phyloP scores from a whole-genome alignment of 306 rosid species.

The Vachellia collinsii region DNA sequence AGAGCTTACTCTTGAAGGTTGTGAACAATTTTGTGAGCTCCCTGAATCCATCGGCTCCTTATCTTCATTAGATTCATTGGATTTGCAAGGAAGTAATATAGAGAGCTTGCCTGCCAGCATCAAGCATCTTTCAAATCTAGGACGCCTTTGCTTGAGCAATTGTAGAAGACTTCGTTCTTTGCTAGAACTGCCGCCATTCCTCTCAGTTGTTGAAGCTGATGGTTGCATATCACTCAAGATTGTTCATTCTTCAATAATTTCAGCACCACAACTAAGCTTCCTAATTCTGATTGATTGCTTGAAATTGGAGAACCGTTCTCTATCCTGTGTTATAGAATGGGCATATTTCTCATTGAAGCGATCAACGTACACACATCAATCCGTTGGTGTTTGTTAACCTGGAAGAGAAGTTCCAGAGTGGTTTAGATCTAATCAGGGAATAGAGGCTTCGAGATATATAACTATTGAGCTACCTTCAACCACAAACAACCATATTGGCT shows the following conservation, averaged over 20 bases:
- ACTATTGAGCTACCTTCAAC: background rate
- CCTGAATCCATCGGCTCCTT: background rate
- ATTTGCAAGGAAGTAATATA: background rate
- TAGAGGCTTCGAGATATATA: background rate
- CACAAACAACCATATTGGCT: background rate
- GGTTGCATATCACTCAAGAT: background rate
- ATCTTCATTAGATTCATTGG: background rate
- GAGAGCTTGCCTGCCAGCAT: background rate
- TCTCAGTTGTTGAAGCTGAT: accelerated
- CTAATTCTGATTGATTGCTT: background rate
- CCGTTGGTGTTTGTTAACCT: background rate
- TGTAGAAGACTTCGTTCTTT: background rate
- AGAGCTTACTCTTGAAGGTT: background rate
- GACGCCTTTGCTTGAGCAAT: too few species aligned
- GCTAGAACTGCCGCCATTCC: background rate
- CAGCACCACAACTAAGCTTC: background rate
- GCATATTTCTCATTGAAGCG: background rate
- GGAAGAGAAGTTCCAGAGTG: background rate
- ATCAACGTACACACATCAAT: background rate
- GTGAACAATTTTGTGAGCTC: background rate
- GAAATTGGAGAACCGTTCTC: background rate
- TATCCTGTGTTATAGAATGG: background rate
- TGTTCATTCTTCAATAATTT: too few species aligned
- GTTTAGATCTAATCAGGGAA: background rate
- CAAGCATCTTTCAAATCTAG: background rate